Percentiles rank a stretch among this genome's conserved stretches.
Conservation (phyloP, 164 flowering plant genomes). For the Saururus chinensis region DNA sequence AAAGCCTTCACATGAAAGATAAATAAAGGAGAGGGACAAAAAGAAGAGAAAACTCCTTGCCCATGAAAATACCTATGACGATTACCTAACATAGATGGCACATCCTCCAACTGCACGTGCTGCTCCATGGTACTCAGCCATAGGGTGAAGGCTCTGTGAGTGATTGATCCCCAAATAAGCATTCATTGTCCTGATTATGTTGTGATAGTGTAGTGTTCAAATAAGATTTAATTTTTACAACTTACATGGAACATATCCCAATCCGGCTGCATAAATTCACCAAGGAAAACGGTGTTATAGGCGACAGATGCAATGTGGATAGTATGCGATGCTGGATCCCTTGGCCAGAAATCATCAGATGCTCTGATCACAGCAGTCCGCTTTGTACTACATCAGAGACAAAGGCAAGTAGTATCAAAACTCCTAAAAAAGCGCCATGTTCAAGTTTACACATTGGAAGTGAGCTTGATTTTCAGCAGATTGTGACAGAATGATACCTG, state of each 20-base stretch:
- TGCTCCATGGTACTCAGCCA: constrained; percentile 88
- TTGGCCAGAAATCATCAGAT: constrained; percentile 80
- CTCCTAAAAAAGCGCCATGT: not conserved
- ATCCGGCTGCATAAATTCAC: constrained; percentile 92
- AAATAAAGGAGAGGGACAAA: too few relatives aligned
- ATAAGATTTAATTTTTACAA: not conserved
- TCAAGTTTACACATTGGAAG: not conserved
- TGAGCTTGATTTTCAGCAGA: too few relatives aligned
- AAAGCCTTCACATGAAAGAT: not conserved
- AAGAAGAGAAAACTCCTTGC: too few relatives aligned
- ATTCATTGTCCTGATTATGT: not conserved
- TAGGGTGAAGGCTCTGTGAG: constrained; percentile 67
- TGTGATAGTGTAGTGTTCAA: not conserved
- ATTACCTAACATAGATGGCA: constrained; percentile 72
- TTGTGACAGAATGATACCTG: constrained; percentile 29
- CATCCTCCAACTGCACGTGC: constrained; percentile 90
- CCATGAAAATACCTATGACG: not conserved
- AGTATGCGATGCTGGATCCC: constrained; percentile 83
- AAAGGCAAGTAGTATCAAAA: not conserved
- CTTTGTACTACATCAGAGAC: constrained; percentile 32
- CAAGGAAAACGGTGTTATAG: constrained; percentile 71
- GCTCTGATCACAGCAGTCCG: constrained; percentile 66
- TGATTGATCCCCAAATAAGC: not conserved
- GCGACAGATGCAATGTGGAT: constrained; percentile 87
- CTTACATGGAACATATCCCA: constrained; percentile 94